A percentile compares a stretch with the other conserved stretches of the same genome.
Evolutionary conservation across 192 early-diverging fungal genomes (phyloP).

Genomic region (Rhizoclosmatium globosum): DNA sequence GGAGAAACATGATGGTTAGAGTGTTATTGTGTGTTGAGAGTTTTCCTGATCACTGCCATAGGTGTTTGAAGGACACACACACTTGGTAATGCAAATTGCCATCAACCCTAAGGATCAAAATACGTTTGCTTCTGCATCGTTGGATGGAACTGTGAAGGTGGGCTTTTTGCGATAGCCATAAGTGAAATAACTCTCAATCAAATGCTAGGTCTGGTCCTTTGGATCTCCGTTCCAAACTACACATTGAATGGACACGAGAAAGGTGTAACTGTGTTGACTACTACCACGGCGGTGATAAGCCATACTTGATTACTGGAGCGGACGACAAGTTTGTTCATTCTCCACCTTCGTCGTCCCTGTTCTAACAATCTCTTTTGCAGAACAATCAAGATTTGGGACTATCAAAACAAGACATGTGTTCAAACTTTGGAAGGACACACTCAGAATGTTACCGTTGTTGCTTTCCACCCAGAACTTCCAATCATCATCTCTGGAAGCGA

Average conservation of each 20-base stretch:
- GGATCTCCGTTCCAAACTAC: constrained; percentile 91
- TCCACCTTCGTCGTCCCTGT: not conserved
- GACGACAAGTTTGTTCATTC: constrained; percentile 80
- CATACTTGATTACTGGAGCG: constrained; percentile 93
- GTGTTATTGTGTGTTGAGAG: not conserved
- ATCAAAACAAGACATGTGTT: constrained; percentile 99
- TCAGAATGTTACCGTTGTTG: constrained; percentile 89
- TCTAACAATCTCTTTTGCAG: constrained; percentile 45
- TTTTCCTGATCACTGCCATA: constrained; percentile 32
- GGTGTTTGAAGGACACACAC: constrained; percentile 96
- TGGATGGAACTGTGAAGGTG: constrained; percentile 95
- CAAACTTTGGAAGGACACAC: constrained; percentile 98
- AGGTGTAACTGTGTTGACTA: constrained; percentile 99
- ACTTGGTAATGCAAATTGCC: constrained; percentile 96
- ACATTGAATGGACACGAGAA: constrained; percentile 98
- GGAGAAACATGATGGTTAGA: constrained; percentile 90
- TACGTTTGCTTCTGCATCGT: constrained; percentile 96
- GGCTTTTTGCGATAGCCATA: not conserved
- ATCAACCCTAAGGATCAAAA: constrained; percentile 99
- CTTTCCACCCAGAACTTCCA: constrained; percentile 95
- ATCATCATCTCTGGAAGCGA: constrained; percentile 96
- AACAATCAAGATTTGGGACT: constrained; percentile 96
- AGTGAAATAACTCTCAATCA: too few relatives aligned
- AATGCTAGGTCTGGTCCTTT: constrained; percentile 84
- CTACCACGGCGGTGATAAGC: constrained; percentile 97